Evolutionary conservation across 345 rosid genomes (phyloP), one percentile per base, ranked within the genome.

Genomic region (Cardamine resedifolia): DNA sequence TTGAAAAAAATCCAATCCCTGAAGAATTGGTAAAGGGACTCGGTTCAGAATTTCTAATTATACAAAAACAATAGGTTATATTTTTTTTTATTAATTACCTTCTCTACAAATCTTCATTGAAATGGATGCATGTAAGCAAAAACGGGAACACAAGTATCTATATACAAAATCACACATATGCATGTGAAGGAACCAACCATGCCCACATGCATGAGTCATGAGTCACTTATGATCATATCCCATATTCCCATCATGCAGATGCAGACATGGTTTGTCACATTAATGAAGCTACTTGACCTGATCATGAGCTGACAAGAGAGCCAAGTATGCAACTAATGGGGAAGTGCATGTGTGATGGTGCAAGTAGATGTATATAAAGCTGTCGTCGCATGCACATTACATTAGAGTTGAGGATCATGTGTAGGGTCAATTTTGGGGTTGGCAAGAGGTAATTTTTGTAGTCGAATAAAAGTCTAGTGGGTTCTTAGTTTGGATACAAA

Each of bases 261-360:
- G 55, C 63, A 63, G 70, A 63, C 62, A 72, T 52, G 27, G 51
- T 52, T 20, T 41, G 45, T 63, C 76, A 52, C 62, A 62, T 21
- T 68, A 27, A 44, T 44, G 64, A 31, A 62, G 62, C 69, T 62
- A 52, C 36, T 51, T 34, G 63, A 72, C 44, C 63, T 72, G 76
- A 51, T 52, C 27, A 43, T 63, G 63, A 72, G 33, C 70, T 53
- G 70, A 63, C 70, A 63, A 31, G 70, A 72, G 76, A 26, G 20
- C 45, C 47, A 64, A 23, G n/a, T 31, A 53, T 52, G 36, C 47
- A 72, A 63, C 56, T 30, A 24, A 41, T 21, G 24, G 68, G 23
- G 41, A 31, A 56, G 48, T 60, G 72, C 72, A 76, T 76, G 72
- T 75, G 65, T 73, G 38, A 18, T 65, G 59, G 77, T 56, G 77